Evolutionary conservation across 2,329 filamentous ascomycete genomes (phyloP).

Genomic region (Pseudogymnoascus sp.): DNA sequence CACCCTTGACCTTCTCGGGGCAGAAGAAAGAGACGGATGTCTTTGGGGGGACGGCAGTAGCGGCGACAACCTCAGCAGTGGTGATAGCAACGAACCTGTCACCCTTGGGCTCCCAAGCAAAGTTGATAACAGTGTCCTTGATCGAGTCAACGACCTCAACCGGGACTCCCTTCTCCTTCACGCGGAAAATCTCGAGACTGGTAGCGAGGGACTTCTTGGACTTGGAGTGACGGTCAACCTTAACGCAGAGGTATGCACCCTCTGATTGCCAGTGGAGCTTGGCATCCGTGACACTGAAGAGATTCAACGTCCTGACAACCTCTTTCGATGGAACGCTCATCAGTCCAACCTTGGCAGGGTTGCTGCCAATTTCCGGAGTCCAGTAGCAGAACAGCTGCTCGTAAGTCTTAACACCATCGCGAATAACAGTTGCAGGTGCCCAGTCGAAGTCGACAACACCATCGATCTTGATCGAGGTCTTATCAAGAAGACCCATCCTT

Average conservation of each 20-base stretch:
- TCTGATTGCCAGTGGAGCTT: constrained; percentile 99
- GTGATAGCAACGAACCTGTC: constrained; percentile 97
- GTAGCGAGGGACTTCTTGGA: constrained; percentile 97
- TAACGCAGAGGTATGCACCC: constrained; percentile 88
- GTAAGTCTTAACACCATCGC: constrained; percentile 82
- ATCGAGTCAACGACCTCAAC: constrained; percentile 96
- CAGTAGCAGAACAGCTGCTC: constrained; percentile 98
- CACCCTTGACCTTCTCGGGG: constrained; percentile 85
- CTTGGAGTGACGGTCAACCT: constrained; percentile 97
- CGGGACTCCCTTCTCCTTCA: constrained; percentile 94
- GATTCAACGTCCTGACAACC: constrained; percentile 86
- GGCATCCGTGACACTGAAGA: constrained; percentile 95
- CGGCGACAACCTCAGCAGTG: constrained; percentile 72
- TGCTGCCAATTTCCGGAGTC: constrained; percentile 97
- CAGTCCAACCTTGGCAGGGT: constrained; percentile 91
- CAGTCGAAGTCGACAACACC: constrained; percentile 97
- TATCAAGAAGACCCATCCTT: constrained; percentile 83
- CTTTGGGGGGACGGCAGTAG: constrained; percentile 82
- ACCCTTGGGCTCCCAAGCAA: constrained; percentile 98
- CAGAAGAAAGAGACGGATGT: constrained; percentile 94
- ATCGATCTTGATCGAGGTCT: constrained; percentile 91
- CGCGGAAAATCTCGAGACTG: constrained; percentile 95
- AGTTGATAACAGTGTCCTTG: constrained; percentile 99
- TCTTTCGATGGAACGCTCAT: constrained; percentile 97
- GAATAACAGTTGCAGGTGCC: constrained; percentile 75